Percentiles rank a stretch among this genome's conserved stretches.
phyloP scores from a whole-genome alignment of 148 eudicot species.

The Agrostemma githago region DNA sequence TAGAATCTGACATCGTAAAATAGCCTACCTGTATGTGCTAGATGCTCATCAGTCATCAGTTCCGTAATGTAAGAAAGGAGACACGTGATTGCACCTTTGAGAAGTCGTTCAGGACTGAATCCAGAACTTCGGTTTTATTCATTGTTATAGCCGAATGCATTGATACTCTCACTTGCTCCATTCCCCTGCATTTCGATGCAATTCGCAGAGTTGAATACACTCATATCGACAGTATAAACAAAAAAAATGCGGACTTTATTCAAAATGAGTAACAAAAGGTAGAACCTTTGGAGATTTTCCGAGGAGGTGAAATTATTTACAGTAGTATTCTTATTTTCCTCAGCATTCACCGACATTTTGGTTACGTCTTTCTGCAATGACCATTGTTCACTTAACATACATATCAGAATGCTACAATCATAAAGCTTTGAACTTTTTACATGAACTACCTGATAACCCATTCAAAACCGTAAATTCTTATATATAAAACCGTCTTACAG shows the following conservation, averaged over 20 bases:
- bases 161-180: constrained; percentile 56
- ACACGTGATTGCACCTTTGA: constrained; percentile 46
- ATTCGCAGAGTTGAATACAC: background rate
- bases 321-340: constrained; percentile 7
- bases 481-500: no score
- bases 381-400: background rate
- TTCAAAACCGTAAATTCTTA: background rate
- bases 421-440: no score
- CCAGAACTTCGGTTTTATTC: constrained; percentile 70
- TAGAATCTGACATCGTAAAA: background rate
- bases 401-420: background rate
- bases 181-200: constrained; percentile 40
- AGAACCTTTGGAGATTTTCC: constrained; percentile 22
- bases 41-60: background rate
- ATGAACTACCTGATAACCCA: background rate
- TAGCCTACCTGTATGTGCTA: background rate
- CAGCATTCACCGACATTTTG: constrained; percentile 17
- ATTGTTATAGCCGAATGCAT: constrained; percentile 77
- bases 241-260: background rate
- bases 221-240: background rate
- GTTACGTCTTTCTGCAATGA: constrained; percentile 24
- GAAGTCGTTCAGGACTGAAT: constrained; percentile 60
- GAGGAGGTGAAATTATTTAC: constrained; percentile 5
- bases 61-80: constrained; percentile 3
- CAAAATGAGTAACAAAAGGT: background rate